These are phyloP conservation scores for Cydonia oblonga DNA, from an alignment of 331 rosid species.

Conservation along the genomic window DNA sequence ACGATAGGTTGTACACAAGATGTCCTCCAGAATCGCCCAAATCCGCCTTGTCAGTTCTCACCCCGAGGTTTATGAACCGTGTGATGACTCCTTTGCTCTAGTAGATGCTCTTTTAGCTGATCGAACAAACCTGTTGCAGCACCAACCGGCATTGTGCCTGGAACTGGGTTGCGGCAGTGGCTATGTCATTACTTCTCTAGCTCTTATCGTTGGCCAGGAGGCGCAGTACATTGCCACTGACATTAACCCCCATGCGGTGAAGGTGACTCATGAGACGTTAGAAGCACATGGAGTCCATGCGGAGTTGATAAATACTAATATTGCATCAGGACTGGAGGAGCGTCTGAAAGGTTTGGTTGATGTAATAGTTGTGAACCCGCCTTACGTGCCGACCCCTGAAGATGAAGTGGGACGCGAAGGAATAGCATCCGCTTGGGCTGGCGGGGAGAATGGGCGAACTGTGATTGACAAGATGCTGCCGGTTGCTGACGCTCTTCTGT, in stretches of 20 bases:
- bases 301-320: conserved; percentile 60
- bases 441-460: conserved; percentile 83
- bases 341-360: conserved; percentile 74
- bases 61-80: conserved; percentile 87
- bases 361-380: conserved; percentile 89
- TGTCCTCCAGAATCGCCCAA: conserved; percentile 58
- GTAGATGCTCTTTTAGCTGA: conserved; percentile 96
- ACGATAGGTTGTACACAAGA: conserved; percentile 31
- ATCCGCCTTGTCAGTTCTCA: conserved; percentile 80
- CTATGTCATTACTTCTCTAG: conserved; percentile 82
- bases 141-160: conserved; percentile 65
- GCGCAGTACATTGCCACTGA: conserved; percentile 72
- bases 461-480: conserved; percentile 78
- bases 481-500: conserved; percentile 58
- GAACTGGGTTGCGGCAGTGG: conserved; percentile 98
- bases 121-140: conserved; percentile 44
- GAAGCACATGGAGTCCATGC: conserved; percentile 85
- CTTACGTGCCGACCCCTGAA: conserved; percentile 95
- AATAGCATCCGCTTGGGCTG: conserved; percentile 84
- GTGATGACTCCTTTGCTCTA: conserved; percentile 92
- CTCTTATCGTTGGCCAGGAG: conserved; percentile 69
- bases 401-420: conserved; percentile 77
- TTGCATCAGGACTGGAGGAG: conserved; percentile 67
- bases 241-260: conserved; percentile 65
- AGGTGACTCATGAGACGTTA: conserved; percentile 61